Evolutionary conservation across 306 rosid species (phyloP).

Genomic region (Canavalia gladiata): DNA sequence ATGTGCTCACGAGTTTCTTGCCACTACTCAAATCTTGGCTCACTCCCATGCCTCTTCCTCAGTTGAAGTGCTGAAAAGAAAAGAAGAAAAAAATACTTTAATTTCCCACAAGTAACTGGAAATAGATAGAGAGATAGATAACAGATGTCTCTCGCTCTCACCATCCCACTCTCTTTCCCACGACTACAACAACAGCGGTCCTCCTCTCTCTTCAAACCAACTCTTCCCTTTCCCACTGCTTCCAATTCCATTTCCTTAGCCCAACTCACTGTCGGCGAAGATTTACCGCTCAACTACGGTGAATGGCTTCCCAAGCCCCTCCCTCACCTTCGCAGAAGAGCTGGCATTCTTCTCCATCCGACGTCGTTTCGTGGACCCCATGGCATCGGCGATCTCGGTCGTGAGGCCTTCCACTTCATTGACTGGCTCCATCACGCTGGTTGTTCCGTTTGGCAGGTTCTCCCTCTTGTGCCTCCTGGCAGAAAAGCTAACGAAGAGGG

Average conservation of each 20-base stretch:
- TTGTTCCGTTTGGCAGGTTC: slow-evolving; percentile 92
- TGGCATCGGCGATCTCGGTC: slow-evolving; percentile 91
- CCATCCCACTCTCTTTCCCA: slow-evolving; percentile 28
- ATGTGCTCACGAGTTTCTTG: slow-evolving; percentile 28
- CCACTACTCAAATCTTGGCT: not conserved
- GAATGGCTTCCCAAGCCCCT: slow-evolving; percentile 64
- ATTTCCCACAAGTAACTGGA: not conserved
- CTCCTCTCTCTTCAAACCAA: slow-evolving; percentile 27
- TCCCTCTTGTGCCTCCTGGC: slow-evolving; percentile 98
- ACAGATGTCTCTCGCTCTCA: slow-evolving; percentile 42
- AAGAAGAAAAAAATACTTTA: not conserved
- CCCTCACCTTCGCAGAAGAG: slow-evolving; percentile 70
- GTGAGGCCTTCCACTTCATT: slow-evolving; percentile 79
- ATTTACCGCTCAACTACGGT: slow-evolving; percentile 70
- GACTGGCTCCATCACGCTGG: slow-evolving; percentile 88
- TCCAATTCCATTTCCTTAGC: slow-evolving; percentile 18
- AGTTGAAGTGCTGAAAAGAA: not conserved
- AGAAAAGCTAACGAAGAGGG: slow-evolving; percentile 90
- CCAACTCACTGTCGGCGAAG: slow-evolving; percentile 51
- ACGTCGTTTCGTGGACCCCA: slow-evolving; percentile 88
- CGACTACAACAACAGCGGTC: not conserved
- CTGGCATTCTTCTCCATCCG: slow-evolving; percentile 90
- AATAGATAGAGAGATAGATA: not conserved
- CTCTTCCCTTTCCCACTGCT: slow-evolving; percentile 2
- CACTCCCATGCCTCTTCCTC: not conserved